These are phyloP conservation scores for Plasmodium cynomolgi DNA, from an alignment of 169 alveolate species.

Conservation along the genomic window DNA sequence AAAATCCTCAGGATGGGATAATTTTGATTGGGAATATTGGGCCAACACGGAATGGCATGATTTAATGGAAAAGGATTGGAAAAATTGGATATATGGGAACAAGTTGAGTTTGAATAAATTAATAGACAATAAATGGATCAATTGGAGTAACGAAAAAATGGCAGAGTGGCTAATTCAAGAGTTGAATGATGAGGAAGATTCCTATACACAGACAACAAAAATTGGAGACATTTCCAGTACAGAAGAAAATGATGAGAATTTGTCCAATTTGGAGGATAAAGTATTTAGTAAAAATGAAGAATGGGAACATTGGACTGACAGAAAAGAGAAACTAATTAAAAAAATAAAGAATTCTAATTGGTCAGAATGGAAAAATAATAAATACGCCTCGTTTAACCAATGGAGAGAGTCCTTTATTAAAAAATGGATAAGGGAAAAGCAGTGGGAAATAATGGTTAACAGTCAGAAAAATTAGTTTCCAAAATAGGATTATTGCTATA, in stretches of 20 bases:
- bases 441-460: not conserved
- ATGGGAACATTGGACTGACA: not conserved
- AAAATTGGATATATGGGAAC: not conserved
- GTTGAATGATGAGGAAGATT: not conserved
- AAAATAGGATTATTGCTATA: not conserved
- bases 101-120: not conserved
- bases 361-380: not conserved
- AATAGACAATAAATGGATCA: constrained; percentile 1
- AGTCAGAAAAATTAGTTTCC: not conserved
- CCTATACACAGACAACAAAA: not conserved
- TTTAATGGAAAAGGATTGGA: not conserved
- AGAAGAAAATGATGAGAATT: not conserved
- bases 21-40: constrained; percentile 1
- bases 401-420: not conserved
- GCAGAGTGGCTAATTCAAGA: not conserved
- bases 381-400: not conserved
- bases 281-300: not conserved
- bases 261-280: not conserved
- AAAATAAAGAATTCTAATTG: not conserved
- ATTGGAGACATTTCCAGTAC: not conserved
- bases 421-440: not conserved
- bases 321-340: not conserved
- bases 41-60: constrained; percentile 1
- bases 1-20: not conserved
- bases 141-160: not conserved